Percentiles rank a stretch among this genome's conserved stretches.
Evolutionary conservation across 306 rosid genomes (phyloP).

Genomic region (Herpetospermum pedunculosum): DNA sequence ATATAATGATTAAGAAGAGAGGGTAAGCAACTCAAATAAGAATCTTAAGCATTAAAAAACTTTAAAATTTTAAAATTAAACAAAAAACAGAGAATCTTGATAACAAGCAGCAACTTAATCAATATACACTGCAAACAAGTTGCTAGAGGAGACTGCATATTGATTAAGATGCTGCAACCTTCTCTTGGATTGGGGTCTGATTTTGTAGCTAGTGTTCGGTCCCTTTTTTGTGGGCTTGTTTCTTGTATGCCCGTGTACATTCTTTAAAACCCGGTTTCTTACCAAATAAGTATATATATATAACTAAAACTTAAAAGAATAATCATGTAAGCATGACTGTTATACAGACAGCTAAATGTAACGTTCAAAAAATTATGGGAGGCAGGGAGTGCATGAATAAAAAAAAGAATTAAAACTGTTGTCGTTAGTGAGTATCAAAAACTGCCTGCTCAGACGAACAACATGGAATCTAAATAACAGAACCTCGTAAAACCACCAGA

Average conservation of each 20-base stretch:
- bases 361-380: background rate
- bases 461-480: background rate
- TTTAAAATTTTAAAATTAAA: background rate
- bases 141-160: too few relatives aligned
- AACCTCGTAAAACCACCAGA: background rate
- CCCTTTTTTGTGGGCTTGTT: too few relatives aligned
- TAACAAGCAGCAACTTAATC: background rate
- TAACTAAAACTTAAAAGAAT: background rate
- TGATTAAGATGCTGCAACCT: too few relatives aligned
- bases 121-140: background rate
- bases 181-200: too few relatives aligned
- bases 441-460: background rate
- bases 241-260: too few relatives aligned
- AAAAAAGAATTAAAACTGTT: background rate
- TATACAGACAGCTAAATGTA: background rate
- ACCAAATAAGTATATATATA: too few relatives aligned
- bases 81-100: background rate
- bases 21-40: background rate
- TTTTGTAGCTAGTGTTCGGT: too few relatives aligned
- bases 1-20: slow-evolving; percentile 11
- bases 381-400: background rate
- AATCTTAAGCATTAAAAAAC: background rate
- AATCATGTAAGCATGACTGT: background rate
- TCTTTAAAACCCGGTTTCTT: too few relatives aligned
- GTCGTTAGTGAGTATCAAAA: background rate